Evolutionary conservation across 148 eudicot species (phyloP).

Genomic region (Rhododendron simsii): DNA sequence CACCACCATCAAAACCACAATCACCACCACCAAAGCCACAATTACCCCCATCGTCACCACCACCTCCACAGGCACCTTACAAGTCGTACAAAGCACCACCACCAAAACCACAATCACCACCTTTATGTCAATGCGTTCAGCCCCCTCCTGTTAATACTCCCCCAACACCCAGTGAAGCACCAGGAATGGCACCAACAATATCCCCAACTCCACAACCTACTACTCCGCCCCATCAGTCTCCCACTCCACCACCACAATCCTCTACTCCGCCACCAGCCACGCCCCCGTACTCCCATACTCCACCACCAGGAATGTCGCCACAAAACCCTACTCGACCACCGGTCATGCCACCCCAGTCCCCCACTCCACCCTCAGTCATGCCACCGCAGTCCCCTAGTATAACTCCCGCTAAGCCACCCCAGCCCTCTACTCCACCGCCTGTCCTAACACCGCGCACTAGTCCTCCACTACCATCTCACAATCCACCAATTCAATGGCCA

Average conservation of each 20-base stretch:
- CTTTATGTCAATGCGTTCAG: conserved; percentile 5
- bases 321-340: neutral
- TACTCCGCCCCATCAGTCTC: no score
- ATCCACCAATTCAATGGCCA: neutral
- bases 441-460: neutral
- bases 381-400: neutral
- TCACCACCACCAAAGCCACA: neutral
- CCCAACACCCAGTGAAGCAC: conserved; percentile 1
- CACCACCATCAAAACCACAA: neutral
- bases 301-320: conserved; percentile 3
- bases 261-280: neutral
- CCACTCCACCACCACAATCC: neutral
- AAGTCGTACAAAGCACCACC: conserved; percentile 13
- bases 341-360: neutral
- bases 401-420: neutral
- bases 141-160: conserved; percentile 11
- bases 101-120: conserved; percentile 15
- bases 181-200: neutral
- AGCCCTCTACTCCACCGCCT: neutral
- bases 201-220: neutral
- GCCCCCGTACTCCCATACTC: neutral
- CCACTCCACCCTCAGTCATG: neutral
- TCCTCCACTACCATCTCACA: neutral
- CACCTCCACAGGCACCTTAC: conserved; percentile 6
- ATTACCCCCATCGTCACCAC: no score